Percentiles rank a stretch among this genome's conserved stretches.
Evolutionary conservation across 2,329 filamentous ascomycete species (phyloP).

Genomic region (Colletotrichum sojae): DNA sequence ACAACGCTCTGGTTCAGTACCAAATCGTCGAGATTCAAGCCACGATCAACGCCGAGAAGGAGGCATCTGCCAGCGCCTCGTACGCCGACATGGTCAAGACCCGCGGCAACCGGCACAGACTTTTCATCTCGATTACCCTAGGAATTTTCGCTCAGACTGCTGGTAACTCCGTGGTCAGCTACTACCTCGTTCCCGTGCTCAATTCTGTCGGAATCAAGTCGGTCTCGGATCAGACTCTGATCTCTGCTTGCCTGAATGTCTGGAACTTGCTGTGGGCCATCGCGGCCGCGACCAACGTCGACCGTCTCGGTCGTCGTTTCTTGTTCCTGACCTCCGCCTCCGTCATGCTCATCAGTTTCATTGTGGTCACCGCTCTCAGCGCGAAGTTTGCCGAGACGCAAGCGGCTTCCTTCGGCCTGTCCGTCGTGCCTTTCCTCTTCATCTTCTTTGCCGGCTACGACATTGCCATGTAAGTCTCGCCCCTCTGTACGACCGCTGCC

Average conservation of each 20-base stretch:
- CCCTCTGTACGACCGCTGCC: no score
- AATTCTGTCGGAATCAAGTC: constrained; percentile 49
- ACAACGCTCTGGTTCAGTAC: constrained; percentile 55
- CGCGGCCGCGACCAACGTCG: constrained; percentile 37
- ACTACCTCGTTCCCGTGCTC: constrained; percentile 35
- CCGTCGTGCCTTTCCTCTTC: constrained; percentile 55
- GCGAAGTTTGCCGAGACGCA: constrained; percentile 42
- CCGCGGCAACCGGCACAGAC: constrained; percentile 47
- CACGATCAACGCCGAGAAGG: constrained; percentile 43
- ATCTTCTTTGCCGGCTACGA: constrained; percentile 53
- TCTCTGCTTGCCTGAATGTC: constrained; percentile 44
- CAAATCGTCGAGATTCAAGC: constrained; percentile 45
- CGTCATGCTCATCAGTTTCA: constrained; percentile 35
- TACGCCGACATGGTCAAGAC: constrained; percentile 41
- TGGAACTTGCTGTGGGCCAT: constrained; percentile 39
- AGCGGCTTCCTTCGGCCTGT: constrained; percentile 43
- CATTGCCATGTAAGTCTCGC: constrained; percentile 30
- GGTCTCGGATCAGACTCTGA: constrained; percentile 53
- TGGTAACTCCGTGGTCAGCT: constrained; percentile 50
- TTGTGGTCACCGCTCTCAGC: constrained; percentile 37
- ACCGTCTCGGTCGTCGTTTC: constrained; percentile 34
- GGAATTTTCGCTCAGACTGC: constrained; percentile 49
- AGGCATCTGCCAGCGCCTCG: constrained; percentile 28
- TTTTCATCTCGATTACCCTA: constrained; percentile 48
- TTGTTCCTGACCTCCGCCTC: constrained; percentile 32